phyloP scores from a whole-genome alignment of 331 rosid species.

The Stylosanthes scabra region DNA sequence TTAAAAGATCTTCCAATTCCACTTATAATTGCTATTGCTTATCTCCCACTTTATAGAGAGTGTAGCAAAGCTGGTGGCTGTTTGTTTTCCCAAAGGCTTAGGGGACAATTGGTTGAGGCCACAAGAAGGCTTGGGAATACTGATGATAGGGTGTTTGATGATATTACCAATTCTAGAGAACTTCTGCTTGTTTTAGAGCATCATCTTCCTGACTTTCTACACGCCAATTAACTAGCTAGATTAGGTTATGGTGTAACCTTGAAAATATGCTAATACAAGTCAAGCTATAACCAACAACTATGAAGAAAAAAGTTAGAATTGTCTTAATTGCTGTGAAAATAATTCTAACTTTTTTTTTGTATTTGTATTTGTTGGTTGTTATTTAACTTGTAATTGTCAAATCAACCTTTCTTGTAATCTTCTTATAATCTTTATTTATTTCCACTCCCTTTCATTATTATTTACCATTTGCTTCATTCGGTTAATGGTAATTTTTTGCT shows the following conservation, averaged over 20 bases:
- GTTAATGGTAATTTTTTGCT: too few relatives aligned
- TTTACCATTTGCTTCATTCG: too few relatives aligned
- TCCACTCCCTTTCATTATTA: too few relatives aligned
- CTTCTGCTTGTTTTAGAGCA: conserved; percentile 78
- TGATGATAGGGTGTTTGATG: conserved; percentile 53
- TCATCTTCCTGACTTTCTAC: conserved; percentile 78
- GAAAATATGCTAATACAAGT: too few relatives aligned
- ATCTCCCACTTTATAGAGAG: conserved; percentile 84
- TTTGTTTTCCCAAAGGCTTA: conserved; percentile 74
- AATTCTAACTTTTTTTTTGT: too few relatives aligned
- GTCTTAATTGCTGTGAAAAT: too few relatives aligned
- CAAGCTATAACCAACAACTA: too few relatives aligned
- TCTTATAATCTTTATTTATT: too few relatives aligned
- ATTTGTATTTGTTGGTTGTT: too few relatives aligned
- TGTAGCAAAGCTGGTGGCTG: conserved; percentile 72
- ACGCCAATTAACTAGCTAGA: conserved; percentile 39
- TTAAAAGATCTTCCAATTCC: conserved; percentile 84
- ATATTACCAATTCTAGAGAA: conserved; percentile 64
- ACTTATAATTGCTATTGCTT: conserved; percentile 73
- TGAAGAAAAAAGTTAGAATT: too few relatives aligned
- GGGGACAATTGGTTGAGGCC: conserved; percentile 90
- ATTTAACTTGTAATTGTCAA: too few relatives aligned
- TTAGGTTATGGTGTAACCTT: neutral
- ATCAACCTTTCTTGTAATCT: too few relatives aligned
- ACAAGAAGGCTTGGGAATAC: conserved; percentile 63